phyloP scores from a whole-genome alignment of 306 rosid species.

The Gastrolobium villosum region DNA sequence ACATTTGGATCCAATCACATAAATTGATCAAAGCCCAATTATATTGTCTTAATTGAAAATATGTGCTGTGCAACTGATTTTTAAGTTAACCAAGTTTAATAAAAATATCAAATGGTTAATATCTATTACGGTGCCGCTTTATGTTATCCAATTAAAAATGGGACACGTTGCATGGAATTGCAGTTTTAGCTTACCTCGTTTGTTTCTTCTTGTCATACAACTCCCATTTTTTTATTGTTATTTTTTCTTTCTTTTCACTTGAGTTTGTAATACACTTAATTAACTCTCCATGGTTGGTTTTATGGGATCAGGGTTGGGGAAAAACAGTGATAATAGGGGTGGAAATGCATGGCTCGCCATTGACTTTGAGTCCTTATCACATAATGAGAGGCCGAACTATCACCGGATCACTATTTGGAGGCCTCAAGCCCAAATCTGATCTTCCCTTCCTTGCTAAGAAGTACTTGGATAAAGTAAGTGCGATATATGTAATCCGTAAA shows the following conservation, averaged over 20 bases:
- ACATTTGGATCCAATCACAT: background rate
- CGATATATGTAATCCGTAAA: background rate
- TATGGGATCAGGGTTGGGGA: conserved; percentile 68
- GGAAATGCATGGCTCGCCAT: conserved; percentile 60
- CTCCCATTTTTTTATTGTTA: background rate
- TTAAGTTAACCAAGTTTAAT: background rate
- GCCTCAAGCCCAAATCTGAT: conserved; percentile 59
- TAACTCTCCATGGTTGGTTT: background rate
- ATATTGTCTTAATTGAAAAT: background rate
- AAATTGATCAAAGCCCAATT: background rate
- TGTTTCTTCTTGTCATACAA: background rate
- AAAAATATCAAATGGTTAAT: background rate
- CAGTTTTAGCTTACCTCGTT: background rate
- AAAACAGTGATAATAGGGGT: conserved; percentile 64
- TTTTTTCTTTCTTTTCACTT: background rate
- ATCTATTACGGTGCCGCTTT: background rate
- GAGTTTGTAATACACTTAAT: background rate
- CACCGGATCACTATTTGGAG: conserved; percentile 60
- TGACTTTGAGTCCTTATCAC: conserved; percentile 47
- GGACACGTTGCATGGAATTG: background rate
- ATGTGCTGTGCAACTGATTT: background rate
- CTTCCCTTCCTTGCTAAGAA: conserved; percentile 51
- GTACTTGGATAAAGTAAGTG: conserved; percentile 57
- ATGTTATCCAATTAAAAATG: background rate
- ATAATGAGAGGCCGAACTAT: conserved; percentile 54